A percentile compares a stretch with the other conserved stretches of the same genome.
phyloP scores from a whole-genome alignment of 345 rosid species.

The Eutrema heterophyllum region DNA sequence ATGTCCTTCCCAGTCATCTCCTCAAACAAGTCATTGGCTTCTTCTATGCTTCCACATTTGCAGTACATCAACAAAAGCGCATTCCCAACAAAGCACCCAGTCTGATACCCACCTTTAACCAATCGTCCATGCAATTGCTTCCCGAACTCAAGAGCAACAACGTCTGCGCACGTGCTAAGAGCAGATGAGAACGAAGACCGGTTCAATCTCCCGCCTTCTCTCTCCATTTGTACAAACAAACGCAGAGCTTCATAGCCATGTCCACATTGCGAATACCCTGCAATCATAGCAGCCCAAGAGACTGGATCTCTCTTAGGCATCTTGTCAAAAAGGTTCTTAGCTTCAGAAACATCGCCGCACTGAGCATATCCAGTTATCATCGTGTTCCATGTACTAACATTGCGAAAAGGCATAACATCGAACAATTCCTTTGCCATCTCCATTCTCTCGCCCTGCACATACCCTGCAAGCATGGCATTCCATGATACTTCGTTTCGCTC shows the following conservation, averaged over 20 bases:
- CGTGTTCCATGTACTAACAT: constrained; percentile 65
- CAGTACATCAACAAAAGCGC: constrained; percentile 69
- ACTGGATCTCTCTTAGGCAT: constrained; percentile 55
- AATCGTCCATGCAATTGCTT: constrained; percentile 62
- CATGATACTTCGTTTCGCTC: constrained; percentile 54
- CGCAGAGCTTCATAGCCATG: constrained; percentile 46
- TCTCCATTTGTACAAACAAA: constrained; percentile 52
- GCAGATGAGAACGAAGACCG: constrained; percentile 57
- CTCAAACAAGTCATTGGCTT: constrained; percentile 48
- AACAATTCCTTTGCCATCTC: constrained; percentile 58
- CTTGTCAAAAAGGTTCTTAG: constrained; percentile 46
- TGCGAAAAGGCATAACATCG: constrained; percentile 47
- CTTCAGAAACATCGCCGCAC: constrained; percentile 38
- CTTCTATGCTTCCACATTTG: constrained; percentile 69
- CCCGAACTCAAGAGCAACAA: constrained; percentile 64
- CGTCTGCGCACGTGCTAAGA: constrained; percentile 57
- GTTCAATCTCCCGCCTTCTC: constrained; percentile 56
- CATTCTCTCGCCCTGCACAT: constrained; percentile 49
- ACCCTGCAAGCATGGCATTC: constrained; percentile 76
- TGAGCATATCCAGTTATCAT: constrained; percentile 68
- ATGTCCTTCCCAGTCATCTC: constrained; percentile 57
- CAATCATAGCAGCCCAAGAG: constrained; percentile 78
- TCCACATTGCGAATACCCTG: constrained; percentile 60
- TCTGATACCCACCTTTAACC: constrained; percentile 57
- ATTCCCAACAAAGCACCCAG: constrained; percentile 61